Evolutionary conservation across 257 asterid genomes (phyloP).

Genomic region (Capsicum chinense): DNA sequence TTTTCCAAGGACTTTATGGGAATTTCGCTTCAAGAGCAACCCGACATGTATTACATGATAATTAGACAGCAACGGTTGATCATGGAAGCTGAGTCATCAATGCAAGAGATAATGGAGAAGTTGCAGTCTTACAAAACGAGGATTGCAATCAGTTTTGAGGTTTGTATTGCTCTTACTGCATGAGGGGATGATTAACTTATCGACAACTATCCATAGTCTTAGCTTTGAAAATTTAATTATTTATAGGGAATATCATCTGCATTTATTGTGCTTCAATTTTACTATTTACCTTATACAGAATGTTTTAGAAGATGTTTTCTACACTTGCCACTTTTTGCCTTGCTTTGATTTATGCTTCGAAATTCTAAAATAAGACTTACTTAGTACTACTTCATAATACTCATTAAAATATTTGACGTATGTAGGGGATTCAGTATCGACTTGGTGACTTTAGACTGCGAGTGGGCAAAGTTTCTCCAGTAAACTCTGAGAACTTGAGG

Average conservation of each 20-base stretch:
- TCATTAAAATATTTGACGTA: neutral
- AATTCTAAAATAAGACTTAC: neutral
- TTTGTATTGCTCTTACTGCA: slow-evolving; percentile 43
- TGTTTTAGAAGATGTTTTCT: neutral
- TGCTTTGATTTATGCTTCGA: neutral
- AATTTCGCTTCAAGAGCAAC: slow-evolving; percentile 87
- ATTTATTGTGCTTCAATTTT: neutral
- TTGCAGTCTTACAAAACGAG: slow-evolving; percentile 89
- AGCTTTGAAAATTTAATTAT: neutral
- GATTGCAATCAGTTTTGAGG: slow-evolving; percentile 90
- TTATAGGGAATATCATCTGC: neutral
- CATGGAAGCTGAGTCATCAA: slow-evolving; percentile 37
- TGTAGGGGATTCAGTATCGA: slow-evolving; percentile 78
- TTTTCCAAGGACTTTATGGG: slow-evolving; percentile 94
- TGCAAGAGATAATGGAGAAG: slow-evolving; percentile 92
- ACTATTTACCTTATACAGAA: too few species aligned
- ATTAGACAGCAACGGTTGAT: slow-evolving; percentile 72
- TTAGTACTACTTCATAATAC: neutral
- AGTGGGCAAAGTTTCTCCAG: slow-evolving; percentile 93
- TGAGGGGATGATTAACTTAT: slow-evolving; percentile 11
- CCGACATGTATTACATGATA: slow-evolving; percentile 77
- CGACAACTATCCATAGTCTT: neutral
- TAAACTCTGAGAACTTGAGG: slow-evolving; percentile 82
- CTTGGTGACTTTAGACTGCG: slow-evolving; percentile 92
- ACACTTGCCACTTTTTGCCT: neutral